phyloP scores from a whole-genome alignment of 441 rosid genomes.

The Croton laevigatus region DNA sequence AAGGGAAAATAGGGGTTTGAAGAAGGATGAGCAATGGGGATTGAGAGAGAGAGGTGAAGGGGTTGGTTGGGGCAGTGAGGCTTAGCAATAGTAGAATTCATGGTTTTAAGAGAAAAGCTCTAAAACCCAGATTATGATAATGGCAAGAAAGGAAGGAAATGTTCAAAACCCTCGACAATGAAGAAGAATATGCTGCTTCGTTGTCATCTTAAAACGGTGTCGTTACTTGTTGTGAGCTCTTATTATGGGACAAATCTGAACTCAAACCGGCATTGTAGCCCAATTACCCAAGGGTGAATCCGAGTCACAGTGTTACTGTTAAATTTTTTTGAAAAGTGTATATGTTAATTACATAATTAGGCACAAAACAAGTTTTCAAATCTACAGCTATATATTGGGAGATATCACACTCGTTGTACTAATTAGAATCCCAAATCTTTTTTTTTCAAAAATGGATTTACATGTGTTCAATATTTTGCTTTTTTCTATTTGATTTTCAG shows the following conservation, averaged over 20 bases:
- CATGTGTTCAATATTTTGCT: too few species aligned
- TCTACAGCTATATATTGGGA: too few species aligned
- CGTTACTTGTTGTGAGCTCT: not conserved
- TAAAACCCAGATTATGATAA: slow-evolving; percentile 28
- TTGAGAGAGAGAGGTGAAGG: slow-evolving; percentile 34
- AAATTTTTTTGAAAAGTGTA: too few species aligned
- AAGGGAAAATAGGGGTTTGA: slow-evolving; percentile 29
- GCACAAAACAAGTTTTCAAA: too few species aligned
- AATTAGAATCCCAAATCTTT: too few species aligned
- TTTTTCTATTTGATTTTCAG: too few species aligned
- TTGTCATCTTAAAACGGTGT: not conserved
- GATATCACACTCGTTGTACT: too few species aligned
- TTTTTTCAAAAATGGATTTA: too few species aligned
- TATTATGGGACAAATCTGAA: not conserved
- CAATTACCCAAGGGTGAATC: too few species aligned
- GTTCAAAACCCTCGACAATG: slow-evolving; percentile 23
- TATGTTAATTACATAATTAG: too few species aligned
- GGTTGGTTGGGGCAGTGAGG: slow-evolving; percentile 36
- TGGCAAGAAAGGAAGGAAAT: not conserved
- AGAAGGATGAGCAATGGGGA: slow-evolving; percentile 30
- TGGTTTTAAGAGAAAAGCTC: slow-evolving; percentile 16
- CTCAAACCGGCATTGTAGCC: not conserved
- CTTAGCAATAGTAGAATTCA: slow-evolving; percentile 53
- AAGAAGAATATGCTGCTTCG: not conserved
- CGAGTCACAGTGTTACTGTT: too few species aligned